Conservation (phyloP, 306 rosid genomes). For the Pyrus bretschneideri region DNA sequence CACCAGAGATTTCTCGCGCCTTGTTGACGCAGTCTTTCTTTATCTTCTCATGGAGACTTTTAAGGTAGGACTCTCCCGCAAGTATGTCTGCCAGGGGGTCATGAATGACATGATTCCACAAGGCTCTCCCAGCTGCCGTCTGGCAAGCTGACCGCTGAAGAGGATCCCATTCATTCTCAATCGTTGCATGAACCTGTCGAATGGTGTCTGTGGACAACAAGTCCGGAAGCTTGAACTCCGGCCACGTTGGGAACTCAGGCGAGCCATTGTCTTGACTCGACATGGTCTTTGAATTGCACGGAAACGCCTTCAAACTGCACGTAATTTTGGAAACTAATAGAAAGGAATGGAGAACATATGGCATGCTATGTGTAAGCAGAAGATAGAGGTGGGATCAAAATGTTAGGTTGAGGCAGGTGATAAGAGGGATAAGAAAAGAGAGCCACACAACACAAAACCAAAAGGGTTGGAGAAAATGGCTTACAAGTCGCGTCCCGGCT, state of each 20-base stretch:
- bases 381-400: constrained; percentile 10
- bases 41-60: constrained; percentile 79
- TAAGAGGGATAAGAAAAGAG: constrained; percentile 84
- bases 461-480: constrained; percentile 40
- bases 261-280: constrained; percentile 51
- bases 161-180: constrained; percentile 76
- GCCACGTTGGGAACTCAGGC: constrained; percentile 45
- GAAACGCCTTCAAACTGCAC: background rate
- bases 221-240: constrained; percentile 74
- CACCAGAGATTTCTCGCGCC: constrained; percentile 84
- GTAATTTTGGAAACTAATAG: constrained; percentile 17
- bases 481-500: constrained; percentile 34
- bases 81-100: constrained; percentile 78
- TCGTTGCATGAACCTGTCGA: constrained; percentile 56
- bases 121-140: constrained; percentile 94
- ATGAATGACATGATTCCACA: constrained; percentile 80
- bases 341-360: constrained; percentile 40
- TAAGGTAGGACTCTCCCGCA: constrained; percentile 76
- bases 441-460: constrained; percentile 93
- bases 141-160: constrained; percentile 81
- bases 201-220: constrained; percentile 47
- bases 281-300: constrained; percentile 37
- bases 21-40: constrained; percentile 67
- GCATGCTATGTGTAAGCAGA: constrained; percentile 34
- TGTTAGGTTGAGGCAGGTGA: constrained; percentile 4